Evolutionary conservation across 192 early-diverging fungal species (phyloP).

Genomic region (Coemansia brasiliensis): DNA sequence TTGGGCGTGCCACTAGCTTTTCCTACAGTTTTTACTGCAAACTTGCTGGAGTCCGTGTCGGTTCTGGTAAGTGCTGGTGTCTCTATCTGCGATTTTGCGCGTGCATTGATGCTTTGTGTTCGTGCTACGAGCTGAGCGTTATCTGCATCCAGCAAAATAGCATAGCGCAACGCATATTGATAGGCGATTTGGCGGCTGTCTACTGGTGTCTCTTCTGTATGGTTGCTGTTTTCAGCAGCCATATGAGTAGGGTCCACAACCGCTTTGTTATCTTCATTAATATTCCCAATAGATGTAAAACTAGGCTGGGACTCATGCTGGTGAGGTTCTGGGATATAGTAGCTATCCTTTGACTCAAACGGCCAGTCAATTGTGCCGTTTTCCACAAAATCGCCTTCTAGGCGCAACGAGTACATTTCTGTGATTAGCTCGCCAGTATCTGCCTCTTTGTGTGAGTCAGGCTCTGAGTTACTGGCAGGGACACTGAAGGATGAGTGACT

Average conservation of each 20-base stretch:
- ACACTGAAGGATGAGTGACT: constrained; percentile 4
- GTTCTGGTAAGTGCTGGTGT: constrained; percentile 5
- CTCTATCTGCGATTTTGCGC: neutral
- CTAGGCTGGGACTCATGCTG: no score
- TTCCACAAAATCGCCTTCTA: constrained; percentile 10
- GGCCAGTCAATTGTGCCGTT: constrained; percentile 16
- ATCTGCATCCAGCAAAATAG: constrained; percentile 51
- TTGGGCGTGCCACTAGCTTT: constrained; percentile 43
- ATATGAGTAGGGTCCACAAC: neutral
- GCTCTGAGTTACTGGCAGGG: neutral
- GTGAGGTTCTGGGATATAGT: no score
- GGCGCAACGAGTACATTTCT: constrained; percentile 8
- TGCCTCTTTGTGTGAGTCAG: no score
- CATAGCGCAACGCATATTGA: constrained; percentile 55
- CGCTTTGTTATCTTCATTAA: neutral
- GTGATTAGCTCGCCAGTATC: neutral
- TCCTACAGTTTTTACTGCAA: constrained; percentile 37
- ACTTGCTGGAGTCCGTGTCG: neutral
- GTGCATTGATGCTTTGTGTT: constrained; percentile 11
- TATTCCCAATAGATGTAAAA: no score
- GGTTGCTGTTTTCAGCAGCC: neutral
- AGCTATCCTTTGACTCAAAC: neutral
- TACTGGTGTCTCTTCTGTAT: neutral
- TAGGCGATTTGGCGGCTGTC: constrained; percentile 39
- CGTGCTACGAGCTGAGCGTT: constrained; percentile 44